phyloP scores from a whole-genome alignment of 345 rosid species.

The Pistacia integerrima region DNA sequence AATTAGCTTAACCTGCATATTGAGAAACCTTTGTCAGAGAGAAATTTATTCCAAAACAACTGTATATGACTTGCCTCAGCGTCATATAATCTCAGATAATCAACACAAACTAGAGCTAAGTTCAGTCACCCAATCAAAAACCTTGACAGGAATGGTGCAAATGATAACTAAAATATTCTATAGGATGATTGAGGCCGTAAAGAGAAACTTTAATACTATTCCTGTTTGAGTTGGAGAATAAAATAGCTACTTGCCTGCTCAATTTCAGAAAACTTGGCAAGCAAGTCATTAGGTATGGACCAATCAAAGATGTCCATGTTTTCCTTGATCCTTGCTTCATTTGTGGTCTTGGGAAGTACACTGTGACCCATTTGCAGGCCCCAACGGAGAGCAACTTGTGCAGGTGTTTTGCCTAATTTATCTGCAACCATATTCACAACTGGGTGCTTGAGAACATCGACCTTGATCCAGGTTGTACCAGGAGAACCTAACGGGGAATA shows the following conservation, averaged over 20 bases:
- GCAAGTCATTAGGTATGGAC: conserved; percentile 44
- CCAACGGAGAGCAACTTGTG: conserved; percentile 71
- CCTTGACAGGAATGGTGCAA: neutral
- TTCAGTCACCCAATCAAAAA: neutral
- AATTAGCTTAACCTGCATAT: conserved; percentile 60
- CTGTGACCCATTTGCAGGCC: conserved; percentile 68
- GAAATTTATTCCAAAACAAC: neutral
- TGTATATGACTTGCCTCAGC: neutral
- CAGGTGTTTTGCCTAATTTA: conserved; percentile 50
- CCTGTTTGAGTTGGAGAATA: neutral
- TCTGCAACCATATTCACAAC: conserved; percentile 44
- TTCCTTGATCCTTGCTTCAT: conserved; percentile 42
- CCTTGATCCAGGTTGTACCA: conserved; percentile 27
- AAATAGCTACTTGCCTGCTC: conserved; percentile 52
- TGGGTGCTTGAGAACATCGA: conserved; percentile 48
- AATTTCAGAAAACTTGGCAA: conserved; percentile 43
- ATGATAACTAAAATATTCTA: neutral
- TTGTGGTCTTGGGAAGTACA: conserved; percentile 65
- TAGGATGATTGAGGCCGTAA: neutral
- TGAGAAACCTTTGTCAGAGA: neutral
- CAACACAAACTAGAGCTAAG: too few relatives aligned
- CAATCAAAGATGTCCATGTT: conserved; percentile 51
- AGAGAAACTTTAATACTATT: neutral
- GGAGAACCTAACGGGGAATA: conserved; percentile 72
- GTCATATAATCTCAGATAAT: neutral